A percentile compares a stretch with the other conserved stretches of the same genome.
These are phyloP conservation scores for Penicillium chermesinum DNA, from an alignment of 495 filamentous ascomycete genomes.

Conservation along the genomic window DNA sequence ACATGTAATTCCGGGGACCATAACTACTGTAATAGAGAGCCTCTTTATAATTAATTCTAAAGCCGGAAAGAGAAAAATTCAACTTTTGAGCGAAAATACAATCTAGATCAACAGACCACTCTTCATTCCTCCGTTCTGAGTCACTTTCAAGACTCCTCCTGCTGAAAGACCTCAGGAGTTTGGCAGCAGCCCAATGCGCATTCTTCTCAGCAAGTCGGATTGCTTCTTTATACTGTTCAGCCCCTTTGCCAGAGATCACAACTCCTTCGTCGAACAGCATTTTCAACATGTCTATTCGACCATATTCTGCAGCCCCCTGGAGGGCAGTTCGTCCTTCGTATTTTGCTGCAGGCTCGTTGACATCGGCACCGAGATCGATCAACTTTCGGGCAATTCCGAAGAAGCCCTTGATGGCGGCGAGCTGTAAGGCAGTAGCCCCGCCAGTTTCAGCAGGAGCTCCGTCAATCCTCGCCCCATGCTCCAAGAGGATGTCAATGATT, in stretches of 20 bases:
- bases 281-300: slow-evolving; percentile 1
- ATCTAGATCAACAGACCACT: too few relatives aligned
- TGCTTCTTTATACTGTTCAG: neutral
- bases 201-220: neutral
- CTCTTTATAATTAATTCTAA: too few relatives aligned
- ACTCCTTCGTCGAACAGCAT: slow-evolving; percentile 1
- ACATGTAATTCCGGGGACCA: too few relatives aligned
- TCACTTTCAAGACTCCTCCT: too few relatives aligned
- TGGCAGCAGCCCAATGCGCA: slow-evolving; percentile 1
- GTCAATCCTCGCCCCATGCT: slow-evolving; percentile 24
- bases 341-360: neutral
- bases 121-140: neutral
- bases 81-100: too few relatives aligned
- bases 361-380: neutral
- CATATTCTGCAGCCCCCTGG: slow-evolving; percentile 3
- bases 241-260: neutral
- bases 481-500: slow-evolving; percentile 1
- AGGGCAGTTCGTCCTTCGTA: neutral
- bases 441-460: neutral
- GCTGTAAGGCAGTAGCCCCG: slow-evolving; percentile 13
- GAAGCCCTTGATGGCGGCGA: slow-evolving; percentile 21
- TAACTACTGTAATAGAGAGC: too few relatives aligned
- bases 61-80: too few relatives aligned
- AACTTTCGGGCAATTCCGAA: slow-evolving; percentile 7
- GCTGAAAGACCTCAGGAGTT: slow-evolving; percentile 2